Evolutionary conservation across 345 rosid species (phyloP).

Genomic region (Ailanthus altissimus): DNA sequence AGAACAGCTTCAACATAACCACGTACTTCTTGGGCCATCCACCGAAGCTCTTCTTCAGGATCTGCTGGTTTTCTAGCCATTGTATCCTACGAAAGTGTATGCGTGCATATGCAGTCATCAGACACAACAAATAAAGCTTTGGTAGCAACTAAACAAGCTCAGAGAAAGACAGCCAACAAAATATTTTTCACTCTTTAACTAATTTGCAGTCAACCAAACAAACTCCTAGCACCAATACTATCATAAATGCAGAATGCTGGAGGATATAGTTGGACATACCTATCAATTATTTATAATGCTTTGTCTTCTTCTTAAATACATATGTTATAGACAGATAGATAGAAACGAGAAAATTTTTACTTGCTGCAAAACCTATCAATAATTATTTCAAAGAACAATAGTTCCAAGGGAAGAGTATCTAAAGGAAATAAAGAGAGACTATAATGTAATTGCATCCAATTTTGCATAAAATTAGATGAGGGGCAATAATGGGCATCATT

Average conservation of each 20-base stretch:
- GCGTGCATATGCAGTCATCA: not conserved
- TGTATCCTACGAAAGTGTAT: slow-evolving; percentile 56
- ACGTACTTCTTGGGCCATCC: slow-evolving; percentile 99
- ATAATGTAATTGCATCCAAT: not conserved
- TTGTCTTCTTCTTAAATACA: not conserved
- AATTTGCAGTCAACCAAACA: not conserved
- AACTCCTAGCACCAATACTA: not conserved
- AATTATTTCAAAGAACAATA: not conserved
- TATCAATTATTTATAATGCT: not conserved
- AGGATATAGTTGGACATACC: not conserved
- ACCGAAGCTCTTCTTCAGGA: slow-evolving; percentile 97
- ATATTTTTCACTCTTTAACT: not conserved
- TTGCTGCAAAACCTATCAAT: not conserved
- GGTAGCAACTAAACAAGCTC: not conserved
- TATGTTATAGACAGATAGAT: not conserved
- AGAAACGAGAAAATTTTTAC: not conserved
- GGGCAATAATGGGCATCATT: not conserved
- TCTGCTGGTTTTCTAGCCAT: slow-evolving; percentile 91
- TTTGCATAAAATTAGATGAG: not conserved
- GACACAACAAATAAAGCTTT: not conserved
- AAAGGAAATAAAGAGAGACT: not conserved
- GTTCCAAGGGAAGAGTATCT: not conserved
- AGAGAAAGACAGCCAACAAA: not conserved
- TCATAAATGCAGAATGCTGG: not conserved
- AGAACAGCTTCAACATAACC: slow-evolving; percentile 99